phyloP scores from a whole-genome alignment of 805 yeast genomes.

The Wickerhamomyces subpelliculosus region DNA sequence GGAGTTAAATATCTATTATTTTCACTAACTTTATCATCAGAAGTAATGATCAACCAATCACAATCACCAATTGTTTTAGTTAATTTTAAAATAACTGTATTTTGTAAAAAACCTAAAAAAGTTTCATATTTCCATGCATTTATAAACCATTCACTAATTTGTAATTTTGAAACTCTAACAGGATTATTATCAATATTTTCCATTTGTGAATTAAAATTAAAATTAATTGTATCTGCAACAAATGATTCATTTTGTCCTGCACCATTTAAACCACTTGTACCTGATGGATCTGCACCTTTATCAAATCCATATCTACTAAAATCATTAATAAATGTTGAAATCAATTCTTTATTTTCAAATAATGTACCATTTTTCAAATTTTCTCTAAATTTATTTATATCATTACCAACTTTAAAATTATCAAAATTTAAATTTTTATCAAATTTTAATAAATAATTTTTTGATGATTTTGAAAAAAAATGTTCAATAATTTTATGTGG shows the following conservation, averaged over 20 bases:
- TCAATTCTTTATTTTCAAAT: conserved; percentile 18
- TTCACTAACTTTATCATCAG: conserved; percentile 24
- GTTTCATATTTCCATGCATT: conserved; percentile 35
- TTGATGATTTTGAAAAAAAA: conserved; percentile 29
- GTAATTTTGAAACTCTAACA: conserved; percentile 28
- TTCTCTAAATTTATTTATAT: conserved; percentile 17
- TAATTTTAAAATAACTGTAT: conserved; percentile 28
- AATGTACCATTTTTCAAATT: conserved; percentile 17
- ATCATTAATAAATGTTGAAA: conserved; percentile 20
- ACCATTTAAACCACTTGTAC: conserved; percentile 9
- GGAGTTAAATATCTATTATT: conserved; percentile 23
- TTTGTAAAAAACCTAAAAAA: conserved; percentile 26
- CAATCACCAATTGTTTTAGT: conserved; percentile 32
- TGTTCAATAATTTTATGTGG: conserved; percentile 28
- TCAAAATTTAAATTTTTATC: conserved; percentile 25
- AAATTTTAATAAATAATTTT: conserved; percentile 25
- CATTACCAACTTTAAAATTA: conserved; percentile 20
- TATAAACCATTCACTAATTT: conserved; percentile 32
- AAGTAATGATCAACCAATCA: conserved; percentile 30
- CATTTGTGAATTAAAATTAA: conserved; percentile 21
- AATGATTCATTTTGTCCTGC: conserved; percentile 17
- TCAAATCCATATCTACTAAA: conserved; percentile 21
- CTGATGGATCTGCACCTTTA: too few species aligned
- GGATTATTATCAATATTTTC: conserved; percentile 19
- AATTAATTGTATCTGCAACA: conserved; percentile 22